These are phyloP conservation scores for Tardiomyces blankii DNA, from an alignment of 1,139 yeast species.

Conservation along the genomic window DNA sequence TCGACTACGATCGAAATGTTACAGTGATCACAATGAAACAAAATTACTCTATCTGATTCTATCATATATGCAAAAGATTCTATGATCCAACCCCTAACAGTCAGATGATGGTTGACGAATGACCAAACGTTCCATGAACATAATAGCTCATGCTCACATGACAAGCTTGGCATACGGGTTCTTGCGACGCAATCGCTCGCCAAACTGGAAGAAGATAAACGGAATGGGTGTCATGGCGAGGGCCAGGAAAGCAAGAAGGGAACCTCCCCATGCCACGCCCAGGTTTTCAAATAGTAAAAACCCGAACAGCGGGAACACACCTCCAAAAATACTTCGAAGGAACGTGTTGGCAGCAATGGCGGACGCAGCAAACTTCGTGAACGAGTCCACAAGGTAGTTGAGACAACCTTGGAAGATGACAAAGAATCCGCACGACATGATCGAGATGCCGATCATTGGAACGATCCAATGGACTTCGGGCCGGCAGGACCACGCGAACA, in stretches of 20 bases:
- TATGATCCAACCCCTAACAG: no score
- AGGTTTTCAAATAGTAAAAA: constrained; percentile 41
- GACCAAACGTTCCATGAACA: no score
- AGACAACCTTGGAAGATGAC: constrained; percentile 46
- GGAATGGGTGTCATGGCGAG: constrained; percentile 57
- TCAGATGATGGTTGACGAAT: no score
- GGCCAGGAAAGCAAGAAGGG: constrained; percentile 44
- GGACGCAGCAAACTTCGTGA: constrained; percentile 56
- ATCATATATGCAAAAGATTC: no score
- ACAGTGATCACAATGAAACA: no score
- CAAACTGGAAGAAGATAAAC: constrained; percentile 45
- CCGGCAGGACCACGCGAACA: constrained; percentile 64
- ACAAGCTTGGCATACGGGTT: background rate
- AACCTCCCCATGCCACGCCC: constrained; percentile 56
- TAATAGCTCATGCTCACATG: background rate
- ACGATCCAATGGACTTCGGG: constrained; percentile 62
- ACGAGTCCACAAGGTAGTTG: constrained; percentile 54
- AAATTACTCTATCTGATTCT: no score
- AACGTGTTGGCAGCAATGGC: constrained; percentile 75
- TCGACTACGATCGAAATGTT: no score
- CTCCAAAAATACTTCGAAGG: constrained; percentile 56
- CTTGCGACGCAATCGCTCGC: constrained; percentile 36
- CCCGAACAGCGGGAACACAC: constrained; percentile 68
- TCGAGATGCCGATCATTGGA: constrained; percentile 52
- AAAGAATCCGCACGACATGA: constrained; percentile 55